Base-by-base conservation (phyloP, 306 rosid species). In the Pterocarpus macrocarpus region DNA sequence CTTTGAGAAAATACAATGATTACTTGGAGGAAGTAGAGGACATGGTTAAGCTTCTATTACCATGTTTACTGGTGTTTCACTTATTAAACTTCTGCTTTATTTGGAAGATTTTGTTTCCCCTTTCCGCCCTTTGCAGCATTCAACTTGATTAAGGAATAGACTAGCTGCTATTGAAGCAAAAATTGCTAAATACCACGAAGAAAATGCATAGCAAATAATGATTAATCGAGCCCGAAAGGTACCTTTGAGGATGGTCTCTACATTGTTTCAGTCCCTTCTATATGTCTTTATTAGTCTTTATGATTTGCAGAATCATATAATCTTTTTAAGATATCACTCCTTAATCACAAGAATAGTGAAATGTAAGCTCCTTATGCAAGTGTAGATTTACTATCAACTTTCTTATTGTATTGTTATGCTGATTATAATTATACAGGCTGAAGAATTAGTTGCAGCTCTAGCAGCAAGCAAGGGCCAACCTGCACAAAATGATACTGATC, bases 221-320 rank as follows among this genome's bases (percentile, higher is more conserved):
- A 63, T 91, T 43, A 94, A 89, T 77, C 91, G 92, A 71, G 98
- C 97, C 72, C 87, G 89, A 36, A 94, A 92, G 97, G 97, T 91
- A 90, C 69, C 52, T 73, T 41, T 33, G 14, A 55, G 34, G 64
- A 53, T 43, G 9, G 44, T 32, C 44, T 69, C 32, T 64, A 56
- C 80, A 64, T 33, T 44, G 11, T 39, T 57, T 71, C 67, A 56
- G 67, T 61, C 56, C 53, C 61, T 38, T 70, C 12, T 32, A 53
- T 15, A 74, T 69, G 28, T 64, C 15, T 55, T 12, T n/a, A 38
- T 10, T 33, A 11, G 16, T 52, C 44, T 50, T 15, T 39, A 28
- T 43, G 49, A 35, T 74, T 56, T 73, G 53, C 58, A 34, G 36
- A 16, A 65, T 81, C 41, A 17, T 44, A 30, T 33, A 50, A 58